These are phyloP conservation scores for Sambucus nigra DNA, from an alignment of 129 eudicot genomes.

Conservation along the genomic window DNA sequence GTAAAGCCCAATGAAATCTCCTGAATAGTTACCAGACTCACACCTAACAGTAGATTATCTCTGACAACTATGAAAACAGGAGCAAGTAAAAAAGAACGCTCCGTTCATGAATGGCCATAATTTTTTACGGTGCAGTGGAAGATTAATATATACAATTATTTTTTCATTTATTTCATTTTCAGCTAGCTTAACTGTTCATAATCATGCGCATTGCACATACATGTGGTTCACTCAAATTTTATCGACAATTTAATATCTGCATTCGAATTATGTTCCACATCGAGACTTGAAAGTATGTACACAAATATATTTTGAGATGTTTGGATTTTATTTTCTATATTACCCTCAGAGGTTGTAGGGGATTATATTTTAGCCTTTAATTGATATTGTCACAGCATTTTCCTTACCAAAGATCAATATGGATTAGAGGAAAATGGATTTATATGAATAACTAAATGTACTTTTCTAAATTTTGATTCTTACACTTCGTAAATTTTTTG, in stretches of 20 bases:
- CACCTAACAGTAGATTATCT: no score
- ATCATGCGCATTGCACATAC: slow-evolving; percentile 32
- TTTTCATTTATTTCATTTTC: neutral
- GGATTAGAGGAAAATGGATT: no score
- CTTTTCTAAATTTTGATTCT: no score
- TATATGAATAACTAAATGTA: no score
- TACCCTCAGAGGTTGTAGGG: slow-evolving; percentile 4
- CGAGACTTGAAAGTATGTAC: slow-evolving; percentile 83
- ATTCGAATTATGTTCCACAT: slow-evolving; percentile 86
- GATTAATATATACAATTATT: neutral
- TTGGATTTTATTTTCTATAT: slow-evolving; percentile 6
- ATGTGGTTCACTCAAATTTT: slow-evolving; percentile 92
- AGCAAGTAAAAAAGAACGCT: no score
- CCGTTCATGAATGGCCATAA: slow-evolving; percentile 1
- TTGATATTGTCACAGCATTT: slow-evolving; percentile 86
- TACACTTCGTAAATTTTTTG: no score
- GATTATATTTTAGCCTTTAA: slow-evolving; percentile 12
- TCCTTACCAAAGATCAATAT: slow-evolving; percentile 95
- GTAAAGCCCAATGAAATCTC: no score
- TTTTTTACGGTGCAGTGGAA: neutral
- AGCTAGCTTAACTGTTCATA: slow-evolving; percentile 2
- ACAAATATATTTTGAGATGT: slow-evolving; percentile 9
- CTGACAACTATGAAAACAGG: no score
- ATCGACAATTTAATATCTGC: slow-evolving; percentile 88
- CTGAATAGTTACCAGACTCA: no score